These are phyloP conservation scores for Gynandropsis gynandra DNA, from an alignment of 345 rosid species.

Conservation along the genomic window DNA sequence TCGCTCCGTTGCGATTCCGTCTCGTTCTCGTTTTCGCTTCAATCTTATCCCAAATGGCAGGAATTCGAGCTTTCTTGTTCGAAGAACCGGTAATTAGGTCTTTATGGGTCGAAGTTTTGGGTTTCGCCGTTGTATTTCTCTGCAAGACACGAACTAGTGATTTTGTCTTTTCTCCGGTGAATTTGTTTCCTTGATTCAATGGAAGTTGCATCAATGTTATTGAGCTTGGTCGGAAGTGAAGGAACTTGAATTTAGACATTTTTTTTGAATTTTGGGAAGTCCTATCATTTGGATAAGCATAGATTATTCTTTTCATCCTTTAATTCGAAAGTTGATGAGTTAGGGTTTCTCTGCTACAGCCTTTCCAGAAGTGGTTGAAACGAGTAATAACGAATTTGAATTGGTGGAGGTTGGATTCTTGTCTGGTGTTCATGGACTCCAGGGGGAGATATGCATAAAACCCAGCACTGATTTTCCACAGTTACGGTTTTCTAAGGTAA, in stretches of 20 bases:
- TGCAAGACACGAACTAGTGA: conserved; percentile 13
- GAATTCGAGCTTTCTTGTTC: conserved; percentile 27
- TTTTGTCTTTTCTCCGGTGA: background rate
- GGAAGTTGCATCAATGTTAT: background rate
- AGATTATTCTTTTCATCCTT: too few species aligned
- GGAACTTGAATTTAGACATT: background rate
- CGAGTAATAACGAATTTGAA: conserved; percentile 27
- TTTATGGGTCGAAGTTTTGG: background rate
- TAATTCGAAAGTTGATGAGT: background rate
- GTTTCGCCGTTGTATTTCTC: conserved; percentile 4
- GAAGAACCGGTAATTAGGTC: conserved; percentile 31
- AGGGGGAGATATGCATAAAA: conserved; percentile 71
- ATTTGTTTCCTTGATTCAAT: background rate
- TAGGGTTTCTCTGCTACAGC: conserved; percentile 29
- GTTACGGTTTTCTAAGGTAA: conserved; percentile 66
- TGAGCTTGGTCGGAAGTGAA: background rate
- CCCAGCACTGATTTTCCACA: conserved; percentile 81
- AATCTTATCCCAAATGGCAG: conserved; percentile 17
- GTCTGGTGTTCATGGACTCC: conserved; percentile 71
- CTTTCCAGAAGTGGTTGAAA: conserved; percentile 43
- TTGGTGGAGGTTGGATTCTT: conserved; percentile 73
- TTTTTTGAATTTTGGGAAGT: background rate
- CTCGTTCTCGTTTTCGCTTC: conserved; percentile 21
- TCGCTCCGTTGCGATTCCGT: conserved; percentile 21
- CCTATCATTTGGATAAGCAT: too few species aligned